Evolutionary conservation across 2,329 filamentous ascomycete genomes (phyloP).

Genomic region (Cytospora piceae): DNA sequence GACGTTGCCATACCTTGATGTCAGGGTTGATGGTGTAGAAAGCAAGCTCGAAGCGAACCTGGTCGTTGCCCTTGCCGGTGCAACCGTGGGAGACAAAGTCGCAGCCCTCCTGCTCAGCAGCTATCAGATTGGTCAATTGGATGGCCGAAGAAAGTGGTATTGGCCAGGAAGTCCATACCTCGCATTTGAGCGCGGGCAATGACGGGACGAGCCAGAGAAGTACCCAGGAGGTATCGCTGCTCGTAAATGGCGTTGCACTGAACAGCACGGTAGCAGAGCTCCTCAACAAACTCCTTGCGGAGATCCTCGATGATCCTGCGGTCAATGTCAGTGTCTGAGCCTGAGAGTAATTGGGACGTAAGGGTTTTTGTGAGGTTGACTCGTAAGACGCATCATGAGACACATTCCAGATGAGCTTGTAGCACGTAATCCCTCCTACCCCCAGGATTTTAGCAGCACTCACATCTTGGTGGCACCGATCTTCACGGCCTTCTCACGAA

Average conservation of each 20-base stretch:
- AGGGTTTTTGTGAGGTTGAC: conserved; percentile 22
- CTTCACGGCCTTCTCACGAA: conserved; percentile 69
- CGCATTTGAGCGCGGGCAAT: conserved; percentile 69
- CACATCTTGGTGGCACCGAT: conserved; percentile 39
- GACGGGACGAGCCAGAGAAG: conserved; percentile 68
- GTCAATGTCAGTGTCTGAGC: conserved; percentile 45
- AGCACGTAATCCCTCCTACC: conserved; percentile 23
- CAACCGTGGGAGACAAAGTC: conserved; percentile 55
- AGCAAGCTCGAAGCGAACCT: conserved; percentile 64
- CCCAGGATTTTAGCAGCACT: not conserved
- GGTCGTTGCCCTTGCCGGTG: conserved; percentile 58
- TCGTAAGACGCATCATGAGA: conserved; percentile 41
- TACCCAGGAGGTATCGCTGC: conserved; percentile 54
- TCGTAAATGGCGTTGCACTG: conserved; percentile 75
- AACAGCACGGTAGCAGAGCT: conserved; percentile 79
- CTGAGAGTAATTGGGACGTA: conserved; percentile 48
- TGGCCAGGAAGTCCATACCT: conserved; percentile 7
- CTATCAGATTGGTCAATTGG: conserved; percentile 39
- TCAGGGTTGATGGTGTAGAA: conserved; percentile 54
- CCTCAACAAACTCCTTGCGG: conserved; percentile 74
- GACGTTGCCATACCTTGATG: conserved; percentile 54
- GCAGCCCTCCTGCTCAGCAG: conserved; percentile 65
- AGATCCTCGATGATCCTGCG: conserved; percentile 61
- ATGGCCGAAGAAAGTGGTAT: too few relatives aligned
- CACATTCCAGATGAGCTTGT: conserved; percentile 22